Base-by-base conservation (phyloP, 2,329 filamentous ascomycete species). In the Metarhizium sp. region DNA sequence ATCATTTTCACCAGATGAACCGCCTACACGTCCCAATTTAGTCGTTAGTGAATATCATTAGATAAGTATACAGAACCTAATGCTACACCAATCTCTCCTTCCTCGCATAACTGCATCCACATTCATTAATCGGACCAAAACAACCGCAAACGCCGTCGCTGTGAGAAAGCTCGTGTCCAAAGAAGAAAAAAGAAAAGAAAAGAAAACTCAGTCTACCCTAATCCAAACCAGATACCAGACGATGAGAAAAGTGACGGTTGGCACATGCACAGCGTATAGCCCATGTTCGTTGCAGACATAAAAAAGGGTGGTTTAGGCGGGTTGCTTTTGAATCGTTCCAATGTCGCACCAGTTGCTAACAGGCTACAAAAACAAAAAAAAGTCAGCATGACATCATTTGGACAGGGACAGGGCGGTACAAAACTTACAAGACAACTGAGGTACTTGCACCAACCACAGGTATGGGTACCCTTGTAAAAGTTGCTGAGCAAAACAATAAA, bases 401-500 rank as follows among this genome's bases (percentile, higher is more conserved):
- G 32, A 7, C 4, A 11, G 10, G 16, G 6, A n/a, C 10, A 3
- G 14, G 32, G 3, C 18, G 36, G 10, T n/a, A 6, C 40, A 48
- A 30, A 56, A 86, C 90, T 82, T 76, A 94, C 90, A 73, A 99
- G 73, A 67, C 94, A 99, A 69, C 88, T 95, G 63, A 99, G 73
- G 66, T 95, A 94, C 75, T 95, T 94, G 78, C 94, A 99, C 94
- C 94, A 99, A 11, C 73, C 77, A 70, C 94, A 99, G 34, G 80
- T 85, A 51, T 84, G 83, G 57, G 81, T 80, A 69, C 86, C 85
- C 59, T 81, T 81, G 73, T 97, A 97, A 69, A 99, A 99, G 73
- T 96, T 94, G 67, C 91, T 85, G 58, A 97, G 71, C 53, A 99
- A 76, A 48, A 96, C 74, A 58, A 96, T 88, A 68, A 97, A 96